Base-by-base conservation (phyloP, 371 early-diverging fungal genomes). In the Apophysomyces ossiformis region DNA sequence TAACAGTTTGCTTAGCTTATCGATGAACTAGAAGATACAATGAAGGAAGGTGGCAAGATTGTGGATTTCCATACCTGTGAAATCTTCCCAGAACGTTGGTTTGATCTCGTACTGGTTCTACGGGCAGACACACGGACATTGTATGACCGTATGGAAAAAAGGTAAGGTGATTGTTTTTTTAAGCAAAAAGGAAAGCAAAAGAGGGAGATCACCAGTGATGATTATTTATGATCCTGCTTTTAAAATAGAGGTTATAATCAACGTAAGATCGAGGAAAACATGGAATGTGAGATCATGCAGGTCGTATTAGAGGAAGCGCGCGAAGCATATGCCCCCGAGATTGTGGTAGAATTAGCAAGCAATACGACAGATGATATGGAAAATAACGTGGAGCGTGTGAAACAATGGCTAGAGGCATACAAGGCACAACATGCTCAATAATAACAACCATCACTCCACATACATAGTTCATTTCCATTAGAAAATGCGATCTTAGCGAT, bases 271-370 rank as follows among this genome's bases (percentile, higher is more conserved):
- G 81, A 90, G 41, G 99, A 99, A 78, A 99, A 99, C 71, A 87
- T 99, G 70, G 94, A 96, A 72, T 95, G 96, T 79, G 99, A 99
- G 79, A 99, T 98, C 70, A 96, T 99, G 95, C 95, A 96, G 74
- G 95, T 99, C 5, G 92, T 98, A 4, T 79, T 93, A 68, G 96
- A 96, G 61, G 97, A 95, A 66, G 96, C 97, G 2, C 78, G 79
- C 15, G 97, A 93, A 61, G 89, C 90, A 5, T 96, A 98, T 74
- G 84, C 84, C 37, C 76, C 83, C 36, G 93, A 94, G 57, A 90
- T 95, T 58, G 85, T 97, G 6, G 80, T 94, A 59, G 95, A 92
- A 75, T 81, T 97, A 59, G 70, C 68, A 36, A 93, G 92, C 75
- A 89, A 95, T 69, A 88, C 91, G 4, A 77, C 91, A 39, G 91